A percentile compares a stretch with the other conserved stretches of the same genome.
phyloP scores from a whole-genome alignment of 768 basidiomycete species.

The Xerocomus potaroensis region DNA sequence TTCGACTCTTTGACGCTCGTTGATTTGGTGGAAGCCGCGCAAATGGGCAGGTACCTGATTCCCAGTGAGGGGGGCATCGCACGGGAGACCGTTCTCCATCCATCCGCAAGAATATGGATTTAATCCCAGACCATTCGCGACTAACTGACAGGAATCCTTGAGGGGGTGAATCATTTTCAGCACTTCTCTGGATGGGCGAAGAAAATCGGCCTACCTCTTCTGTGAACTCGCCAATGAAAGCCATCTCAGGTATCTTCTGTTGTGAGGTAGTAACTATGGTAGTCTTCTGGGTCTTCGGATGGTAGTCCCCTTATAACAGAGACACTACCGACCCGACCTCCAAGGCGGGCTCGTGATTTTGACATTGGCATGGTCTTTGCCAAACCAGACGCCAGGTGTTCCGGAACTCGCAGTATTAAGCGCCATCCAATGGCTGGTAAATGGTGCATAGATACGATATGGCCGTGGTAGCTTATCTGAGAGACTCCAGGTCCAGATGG shows the following conservation, averaged over 20 bases:
- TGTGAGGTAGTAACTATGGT: too few relatives aligned
- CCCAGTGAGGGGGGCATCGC: conserved; percentile 10
- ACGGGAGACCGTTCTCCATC: conserved; percentile 7
- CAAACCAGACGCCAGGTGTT: conserved; percentile 13
- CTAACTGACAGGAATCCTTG: conserved; percentile 12
- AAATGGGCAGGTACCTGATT: conserved; percentile 15
- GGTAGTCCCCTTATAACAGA: too few relatives aligned
- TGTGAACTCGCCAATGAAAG: too few relatives aligned
- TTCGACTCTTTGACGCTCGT: not conserved
- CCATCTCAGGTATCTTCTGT: too few relatives aligned
- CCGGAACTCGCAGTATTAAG: not conserved
- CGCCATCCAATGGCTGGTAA: not conserved
- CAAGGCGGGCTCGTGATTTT: not conserved
- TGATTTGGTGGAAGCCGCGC: conserved; percentile 8
- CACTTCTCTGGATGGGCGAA: not conserved
- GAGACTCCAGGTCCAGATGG: too few relatives aligned
- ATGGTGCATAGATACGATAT: too few relatives aligned
- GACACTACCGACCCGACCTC: too few relatives aligned
- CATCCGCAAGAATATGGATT: conserved; percentile 10
- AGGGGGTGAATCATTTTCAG: conserved; percentile 2
- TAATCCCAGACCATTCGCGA: conserved; percentile 1
- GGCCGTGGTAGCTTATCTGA: too few relatives aligned
- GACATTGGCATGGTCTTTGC: conserved; percentile 12
- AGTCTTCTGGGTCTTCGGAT: too few relatives aligned
- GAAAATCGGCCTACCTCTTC: too few relatives aligned